Base-by-base conservation (phyloP, 2,329 filamentous ascomycete genomes). In the Alternaria sp. region DNA sequence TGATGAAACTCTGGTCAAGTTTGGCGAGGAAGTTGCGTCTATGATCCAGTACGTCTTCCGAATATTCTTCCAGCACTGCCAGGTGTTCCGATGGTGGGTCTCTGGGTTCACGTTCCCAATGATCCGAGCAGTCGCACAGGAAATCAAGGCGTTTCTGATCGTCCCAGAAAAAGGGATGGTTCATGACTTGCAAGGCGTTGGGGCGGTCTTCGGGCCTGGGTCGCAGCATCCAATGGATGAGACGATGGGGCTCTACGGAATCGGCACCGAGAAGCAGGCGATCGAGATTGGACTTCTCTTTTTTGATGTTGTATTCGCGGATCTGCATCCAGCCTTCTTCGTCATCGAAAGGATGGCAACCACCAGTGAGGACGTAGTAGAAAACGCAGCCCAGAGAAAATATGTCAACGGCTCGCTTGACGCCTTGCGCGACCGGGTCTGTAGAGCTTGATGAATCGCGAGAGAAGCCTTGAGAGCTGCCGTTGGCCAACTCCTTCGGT, bases 331-430 rank as follows among this genome's bases (percentile, higher is more conserved):
- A 98, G 51, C 93, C 89, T 74, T 95, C 93, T 57, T 95, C 94
- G 64, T 93, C 94, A 75, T 97, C 94, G 72, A 96, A 99, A 0
- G 95, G 95, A 78, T 99, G 95, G 2, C 86, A 88, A 16, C 95
- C 95, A 64, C 93, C 92, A 2, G 94, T 97, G 61, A 99, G 85
- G n/a, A 98, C 94, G 77, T 97, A 99, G 81, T 94, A 98, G 83
- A 97, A 99, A n/a, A 99, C 93, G 54, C 97, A 90, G 1, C 95
- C 95, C 36, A 99, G 86, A 0, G 94, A 97, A 81, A 99, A 99
- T 27, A 99, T 97, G 75, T 99, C 95, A 63, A 98, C 97, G 9
- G 95, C 92, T 46, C 95, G 90, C 46, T 97, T 99, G 7, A 96
- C 94, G 53, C 95, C 91, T 60, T 93, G 90, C 68, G 78, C 72